phyloP scores from a whole-genome alignment of 257 asterid species.

The Solanum paucissectum region DNA sequence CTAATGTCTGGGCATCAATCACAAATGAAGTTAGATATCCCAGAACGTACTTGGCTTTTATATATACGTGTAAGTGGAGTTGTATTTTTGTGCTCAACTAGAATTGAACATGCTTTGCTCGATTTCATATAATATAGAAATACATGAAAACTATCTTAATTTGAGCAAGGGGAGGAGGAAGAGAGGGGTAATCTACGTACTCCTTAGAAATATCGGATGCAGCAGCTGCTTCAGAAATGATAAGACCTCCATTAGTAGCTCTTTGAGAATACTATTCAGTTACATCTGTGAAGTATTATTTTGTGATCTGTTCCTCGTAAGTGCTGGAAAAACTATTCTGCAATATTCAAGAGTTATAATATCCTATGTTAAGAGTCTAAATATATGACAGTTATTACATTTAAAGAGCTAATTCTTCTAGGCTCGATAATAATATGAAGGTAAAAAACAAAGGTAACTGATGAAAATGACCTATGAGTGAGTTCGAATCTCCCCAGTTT shows the following conservation, averaged over 20 bases:
- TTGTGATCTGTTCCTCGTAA: conserved; percentile 21
- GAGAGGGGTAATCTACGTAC: neutral
- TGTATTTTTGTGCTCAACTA: neutral
- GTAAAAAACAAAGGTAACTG: too few species aligned
- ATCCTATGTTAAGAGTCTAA: neutral
- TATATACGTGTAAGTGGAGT: neutral
- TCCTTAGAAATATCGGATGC: conserved; percentile 20
- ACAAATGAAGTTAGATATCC: neutral
- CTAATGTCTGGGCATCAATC: neutral
- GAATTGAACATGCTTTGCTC: neutral
- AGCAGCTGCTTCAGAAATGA: conserved; percentile 32
- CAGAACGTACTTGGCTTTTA: neutral
- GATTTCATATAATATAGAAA: neutral
- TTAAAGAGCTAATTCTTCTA: too few species aligned
- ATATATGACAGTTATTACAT: too few species aligned
- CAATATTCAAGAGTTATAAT: neutral
- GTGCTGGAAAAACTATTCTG: conserved; percentile 28
- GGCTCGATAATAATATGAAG: too few species aligned
- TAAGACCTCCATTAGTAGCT: conserved; percentile 22
- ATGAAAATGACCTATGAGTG: neutral
- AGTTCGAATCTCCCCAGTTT: neutral
- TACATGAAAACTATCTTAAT: neutral
- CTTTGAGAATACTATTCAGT: conserved; percentile 23
- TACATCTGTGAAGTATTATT: conserved; percentile 18
- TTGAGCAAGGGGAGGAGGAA: neutral